Evolutionary conservation across 208 protist species (phyloP), one percentile per base, ranked within the genome.

Genomic region (Trypanosoma rangeli): DNA sequence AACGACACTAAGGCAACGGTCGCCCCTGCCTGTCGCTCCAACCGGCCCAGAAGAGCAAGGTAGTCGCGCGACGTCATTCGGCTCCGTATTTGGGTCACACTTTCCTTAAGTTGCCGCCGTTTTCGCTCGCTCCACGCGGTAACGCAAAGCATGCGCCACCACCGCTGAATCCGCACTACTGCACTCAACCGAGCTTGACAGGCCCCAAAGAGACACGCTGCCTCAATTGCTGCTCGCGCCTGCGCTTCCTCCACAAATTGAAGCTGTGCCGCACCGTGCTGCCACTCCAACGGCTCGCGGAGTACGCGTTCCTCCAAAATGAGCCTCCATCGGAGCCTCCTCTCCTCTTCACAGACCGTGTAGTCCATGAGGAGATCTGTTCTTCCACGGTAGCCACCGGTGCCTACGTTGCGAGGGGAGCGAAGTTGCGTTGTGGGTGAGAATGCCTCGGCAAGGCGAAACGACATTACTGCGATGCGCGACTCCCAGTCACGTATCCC

Each of bases 81-180:
- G 7, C 37, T 33, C 5, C 73, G 73, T 31, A 26, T 55, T 31
- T 57, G 3, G 0, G 35, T n/a, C 18, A 78, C 20, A 35, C 52
- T 64, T 33, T 29, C 16, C 24, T 50, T 50, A 10, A 78, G 57
- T 31, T 44, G 65, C 59, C 26, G n/a, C 20, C 44, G n/a, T 28
- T 58, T 55, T 18, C 73, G 50, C 15, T 37, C 59, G 29, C 33
- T 26, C 70, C 73, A 71, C 35, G 53, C 12, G 18, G 13, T 42
- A 15, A 28, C 52, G 18, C 31, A 24, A n/a, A 82, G 67, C 73
- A 89, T 70, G 31, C 85, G 85, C 86, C 85, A 92, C 86, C 89
- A 94, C 18, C 79, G 71, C 74, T 94, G 89, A 26, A 94, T 72
- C 31, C 58, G 68, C 39, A 94, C 20, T 13, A 88, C 9, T 5